A percentile compares a stretch with the other conserved stretches of the same genome.
Evolutionary conservation across 371 early-diverging fungal species (phyloP).

Genomic region (Zopfochytrium polystomum): DNA sequence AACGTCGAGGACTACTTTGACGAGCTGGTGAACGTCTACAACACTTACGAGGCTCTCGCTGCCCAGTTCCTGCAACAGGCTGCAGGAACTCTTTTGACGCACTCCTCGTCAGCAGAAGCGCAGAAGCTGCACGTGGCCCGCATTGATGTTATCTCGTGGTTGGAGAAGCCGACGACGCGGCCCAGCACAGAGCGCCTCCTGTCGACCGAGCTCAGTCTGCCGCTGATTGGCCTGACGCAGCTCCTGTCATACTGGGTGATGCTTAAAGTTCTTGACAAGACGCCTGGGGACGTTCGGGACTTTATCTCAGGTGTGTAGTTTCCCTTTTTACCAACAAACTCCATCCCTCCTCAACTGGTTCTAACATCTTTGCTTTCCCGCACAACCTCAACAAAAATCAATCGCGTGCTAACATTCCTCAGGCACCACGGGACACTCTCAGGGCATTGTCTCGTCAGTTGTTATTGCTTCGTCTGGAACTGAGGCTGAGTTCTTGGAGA

Average conservation of each 20-base stretch:
- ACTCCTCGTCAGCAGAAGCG: conserved; percentile 68
- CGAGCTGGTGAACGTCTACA: conserved; percentile 78
- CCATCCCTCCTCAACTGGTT: neutral
- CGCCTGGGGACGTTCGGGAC: conserved; percentile 41
- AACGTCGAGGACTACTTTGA: conserved; percentile 93
- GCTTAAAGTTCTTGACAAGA: conserved; percentile 53
- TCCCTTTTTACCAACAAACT: no score
- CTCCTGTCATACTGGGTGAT: conserved; percentile 79
- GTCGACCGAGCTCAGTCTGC: conserved; percentile 81
- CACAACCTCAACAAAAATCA: neutral
- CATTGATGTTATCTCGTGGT: conserved; percentile 84
- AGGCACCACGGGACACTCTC: conserved; percentile 91
- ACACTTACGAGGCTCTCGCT: conserved; percentile 77
- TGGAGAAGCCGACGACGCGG: conserved; percentile 76
- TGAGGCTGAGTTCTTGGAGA: conserved; percentile 73
- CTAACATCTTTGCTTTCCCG: neutral
- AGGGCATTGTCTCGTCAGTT: conserved; percentile 89
- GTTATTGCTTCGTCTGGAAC: conserved; percentile 81
- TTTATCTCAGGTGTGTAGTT: conserved; percentile 39
- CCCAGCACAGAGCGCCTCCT: conserved; percentile 82
- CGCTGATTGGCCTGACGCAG: conserved; percentile 87
- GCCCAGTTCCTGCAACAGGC: conserved; percentile 75
- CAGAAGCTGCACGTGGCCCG: conserved; percentile 75
- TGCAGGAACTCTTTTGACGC: conserved; percentile 67
- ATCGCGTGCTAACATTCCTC: neutral